Base-by-base conservation (phyloP, 2,329 filamentous ascomycete genomes). In the Aaosphaeria arxii region DNA sequence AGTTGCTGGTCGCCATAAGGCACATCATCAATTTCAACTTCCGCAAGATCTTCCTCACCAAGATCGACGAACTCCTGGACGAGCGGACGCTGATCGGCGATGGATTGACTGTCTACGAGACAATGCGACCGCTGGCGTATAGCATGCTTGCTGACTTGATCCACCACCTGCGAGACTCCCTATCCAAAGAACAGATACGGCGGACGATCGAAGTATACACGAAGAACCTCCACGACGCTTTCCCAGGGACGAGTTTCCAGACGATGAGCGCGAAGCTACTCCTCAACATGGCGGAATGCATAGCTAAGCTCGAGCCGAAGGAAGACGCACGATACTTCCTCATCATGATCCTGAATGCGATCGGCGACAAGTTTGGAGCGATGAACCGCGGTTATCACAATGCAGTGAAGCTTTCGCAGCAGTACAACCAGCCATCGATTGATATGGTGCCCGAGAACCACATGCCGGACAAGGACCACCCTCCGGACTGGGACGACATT, bases 11-110 rank as follows among this genome's bases (percentile, higher is more conserved):
- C 45, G 95, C 94, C 0, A 96, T 99, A 49, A 83, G 95, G 24
- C 95, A 99, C 65, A 96, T 99, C 59, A 96, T 99, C 71, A 99
- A 97, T 72, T 97, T 97, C 74, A 97, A 97, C 66, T 97, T 96
- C 61, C 80, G 94, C 48, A 92, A 91, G 65, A 95, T 97, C 46
- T 99, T 99, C 65, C 74, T 97, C 29, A 85, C 85, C 35, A 95
- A 95, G 70, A 96, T 99, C 57, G 91, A 97, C 57, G 91, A 96
- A 66, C 79, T 99, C 33, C 76, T 99, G 41, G 94, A 99, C 57
- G 91, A 97, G 74, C 82, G 89, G 59, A 97, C 91, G 0, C 73
- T 99, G 47, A 95, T 97, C 47, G 95, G 94, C 7, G 94, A 99
- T 72, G 94, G 94, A 0, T 75, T 99, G 45, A 99, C 94, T 0